A percentile compares a stretch with the other conserved stretches of the same genome.
These are phyloP conservation scores for Ricinus communis DNA, from an alignment of 345 rosid genomes.

Conservation along the genomic window DNA sequence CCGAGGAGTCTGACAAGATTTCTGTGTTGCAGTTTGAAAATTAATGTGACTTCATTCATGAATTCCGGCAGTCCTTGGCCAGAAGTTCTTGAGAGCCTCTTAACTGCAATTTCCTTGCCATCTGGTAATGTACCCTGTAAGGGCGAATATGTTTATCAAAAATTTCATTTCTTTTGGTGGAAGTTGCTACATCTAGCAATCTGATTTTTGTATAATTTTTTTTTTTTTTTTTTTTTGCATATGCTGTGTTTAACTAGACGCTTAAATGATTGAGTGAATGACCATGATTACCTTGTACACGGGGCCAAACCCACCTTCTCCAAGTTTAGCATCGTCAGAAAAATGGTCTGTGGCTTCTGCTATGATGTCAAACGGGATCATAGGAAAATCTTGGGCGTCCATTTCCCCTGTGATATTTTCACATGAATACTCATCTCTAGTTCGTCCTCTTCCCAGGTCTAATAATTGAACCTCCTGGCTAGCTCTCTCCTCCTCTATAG, in stretches of 20 bases:
- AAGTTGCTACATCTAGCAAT: not conserved
- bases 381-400: conserved; percentile 26
- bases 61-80: conserved; percentile 30
- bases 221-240: too few species aligned
- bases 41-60: conserved; percentile 25
- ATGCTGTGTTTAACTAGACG: too few species aligned
- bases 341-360: conserved; percentile 31
- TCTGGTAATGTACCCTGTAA: conserved; percentile 20
- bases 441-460: not conserved
- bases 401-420: conserved; percentile 9
- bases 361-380: conserved; percentile 21
- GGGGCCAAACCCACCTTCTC: conserved; percentile 53
- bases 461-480: conserved; percentile 28
- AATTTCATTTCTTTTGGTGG: too few species aligned
- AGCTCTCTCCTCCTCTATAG: conserved; percentile 9
- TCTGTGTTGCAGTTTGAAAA: conserved; percentile 28
- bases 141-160: too few species aligned
- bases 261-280: not conserved
- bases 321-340: conserved; percentile 36
- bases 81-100: conserved; percentile 32
- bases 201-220: too few species aligned
- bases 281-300: conserved; percentile 39
- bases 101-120: conserved; percentile 29
- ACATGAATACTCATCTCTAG: not conserved
- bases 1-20: conserved; percentile 30